Evolutionary conservation across 1,139 yeast species (phyloP), one percentile per base, ranked within the genome.

Genomic region (Taphrina sp.): DNA sequence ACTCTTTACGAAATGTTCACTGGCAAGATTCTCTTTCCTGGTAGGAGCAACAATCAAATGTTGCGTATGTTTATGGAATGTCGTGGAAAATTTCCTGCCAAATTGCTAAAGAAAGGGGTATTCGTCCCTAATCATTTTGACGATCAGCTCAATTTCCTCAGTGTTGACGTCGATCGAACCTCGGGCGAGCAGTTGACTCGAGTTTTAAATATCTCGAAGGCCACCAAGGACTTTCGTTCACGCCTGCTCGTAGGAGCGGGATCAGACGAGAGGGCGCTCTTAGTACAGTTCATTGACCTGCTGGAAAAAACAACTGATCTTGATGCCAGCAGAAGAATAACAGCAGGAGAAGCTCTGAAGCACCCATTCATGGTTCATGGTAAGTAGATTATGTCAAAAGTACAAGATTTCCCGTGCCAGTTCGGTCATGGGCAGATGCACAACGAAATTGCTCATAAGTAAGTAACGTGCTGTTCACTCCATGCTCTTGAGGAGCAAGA

Each of bases 1-100:
- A 85, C 90, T 37, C 74, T 89, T 58, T 95, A 90, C 0, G 96
- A 89, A 67, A 73, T 89, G 45, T 74, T 85, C 46, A 95, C 95
- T 0, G 88, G 95, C 0, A 80, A 81, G 60, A 89, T 95, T 0
- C 68, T 88, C 45, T 87, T 87, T 66, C 94, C 95, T 0, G 96
- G 95, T 0, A 76, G 80, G 24, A 53, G 64, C 34, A 70, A 70
- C 60, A 70, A 69, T 57, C 63, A 68, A 36, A 70, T 70, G 72
- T 64, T 70, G 26, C 63, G 61, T 37, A 60, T 64, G 22, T 68
- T 70, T 36, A 69, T 70, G 72, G 67, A 67, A 39, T 56, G 63
- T 37, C 64, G 64, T 8, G 73, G 73, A 20, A 64, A 65, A 53
- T 60, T 69, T 49, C 63, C 64, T 45, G 69, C 67, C 57, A 66